These are phyloP conservation scores for Suzukiozyma palmioleophila DNA, from an alignment of 1,139 yeast genomes.

Conservation along the genomic window DNA sequence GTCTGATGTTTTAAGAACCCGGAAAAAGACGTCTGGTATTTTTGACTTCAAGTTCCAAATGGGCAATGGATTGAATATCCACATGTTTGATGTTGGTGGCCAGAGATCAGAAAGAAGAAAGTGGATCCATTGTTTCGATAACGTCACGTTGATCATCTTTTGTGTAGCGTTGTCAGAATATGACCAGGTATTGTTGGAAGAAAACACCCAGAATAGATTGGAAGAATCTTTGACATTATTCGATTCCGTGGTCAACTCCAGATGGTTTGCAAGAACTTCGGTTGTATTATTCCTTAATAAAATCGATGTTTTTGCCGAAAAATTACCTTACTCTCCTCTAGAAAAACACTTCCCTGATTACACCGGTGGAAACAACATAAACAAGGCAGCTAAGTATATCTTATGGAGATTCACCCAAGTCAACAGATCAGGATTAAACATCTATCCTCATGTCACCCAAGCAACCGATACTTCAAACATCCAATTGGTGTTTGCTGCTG, in stretches of 20 bases:
- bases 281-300: conserved; percentile 83
- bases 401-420: conserved; percentile 87
- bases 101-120: conserved; percentile 90
- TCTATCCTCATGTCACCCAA: conserved; percentile 89
- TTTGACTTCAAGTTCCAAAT: conserved; percentile 77
- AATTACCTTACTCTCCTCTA: conserved; percentile 75
- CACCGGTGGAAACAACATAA: conserved; percentile 81
- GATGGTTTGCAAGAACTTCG: conserved; percentile 88
- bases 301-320: conserved; percentile 85
- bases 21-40: conserved; percentile 92
- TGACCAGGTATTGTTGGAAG: conserved; percentile 82
- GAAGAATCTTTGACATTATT: conserved; percentile 83
- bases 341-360: conserved; percentile 86
- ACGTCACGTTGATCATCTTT: conserved; percentile 82
- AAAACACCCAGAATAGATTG: conserved; percentile 71
- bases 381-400: conserved; percentile 91
- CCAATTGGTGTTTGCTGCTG: conserved; percentile 85
- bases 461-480: conserved; percentile 93
- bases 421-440: conserved; percentile 74
- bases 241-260: conserved; percentile 88
- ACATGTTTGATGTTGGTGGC: conserved; percentile 91
- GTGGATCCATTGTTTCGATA: conserved; percentile 95
- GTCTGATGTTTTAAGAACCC: conserved; percentile 76
- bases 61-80: conserved; percentile 69
- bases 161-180: conserved; percentile 90